Conservation (phyloP, 805 yeast genomes). For the Saccharomycopsis oosterbeekiorum region DNA sequence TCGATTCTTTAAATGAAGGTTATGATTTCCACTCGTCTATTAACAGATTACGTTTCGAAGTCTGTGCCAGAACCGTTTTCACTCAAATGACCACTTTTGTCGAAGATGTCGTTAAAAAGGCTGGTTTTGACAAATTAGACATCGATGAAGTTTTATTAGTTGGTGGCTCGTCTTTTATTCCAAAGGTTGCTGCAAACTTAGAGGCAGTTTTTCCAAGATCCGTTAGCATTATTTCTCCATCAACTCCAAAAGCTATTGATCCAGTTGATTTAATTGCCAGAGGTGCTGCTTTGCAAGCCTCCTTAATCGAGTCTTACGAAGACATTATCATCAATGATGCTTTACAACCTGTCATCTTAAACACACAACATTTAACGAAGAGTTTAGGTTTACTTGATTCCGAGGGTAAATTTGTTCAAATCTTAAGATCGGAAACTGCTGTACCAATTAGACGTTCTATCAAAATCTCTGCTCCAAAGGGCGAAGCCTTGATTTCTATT, state of each 20-base stretch:
- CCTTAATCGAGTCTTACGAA: constrained; percentile 71
- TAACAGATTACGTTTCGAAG: constrained; percentile 89
- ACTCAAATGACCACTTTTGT: constrained; percentile 69
- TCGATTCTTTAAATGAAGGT: constrained; percentile 92
- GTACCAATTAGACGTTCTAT: constrained; percentile 78
- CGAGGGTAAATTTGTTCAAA: constrained; percentile 60
- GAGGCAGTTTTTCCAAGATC: constrained; percentile 72
- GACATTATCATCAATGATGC: constrained; percentile 76
- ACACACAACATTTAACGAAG: constrained; percentile 77
- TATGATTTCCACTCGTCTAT: constrained; percentile 86
- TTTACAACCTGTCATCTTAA: constrained; percentile 70
- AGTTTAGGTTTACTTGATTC: constrained; percentile 78
- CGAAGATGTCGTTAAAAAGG: constrained; percentile 65
- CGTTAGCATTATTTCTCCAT: constrained; percentile 59
- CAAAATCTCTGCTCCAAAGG: constrained; percentile 51
- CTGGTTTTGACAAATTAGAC: constrained; percentile 75
- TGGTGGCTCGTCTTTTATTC: constrained; percentile 91
- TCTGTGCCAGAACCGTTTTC: constrained; percentile 71
- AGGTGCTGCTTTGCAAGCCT: constrained; percentile 96
- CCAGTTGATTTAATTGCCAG: constrained; percentile 87
- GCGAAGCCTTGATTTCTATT: constrained; percentile 57
- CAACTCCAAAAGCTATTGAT: constrained; percentile 60
- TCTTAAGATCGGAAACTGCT: constrained; percentile 77
- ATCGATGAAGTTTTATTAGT: constrained; percentile 84
- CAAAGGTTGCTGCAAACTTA: constrained; percentile 76